These are phyloP conservation scores for Neofusicoccum umdonicola DNA, from an alignment of 2,329 filamentous ascomycete genomes.

Conservation along the genomic window DNA sequence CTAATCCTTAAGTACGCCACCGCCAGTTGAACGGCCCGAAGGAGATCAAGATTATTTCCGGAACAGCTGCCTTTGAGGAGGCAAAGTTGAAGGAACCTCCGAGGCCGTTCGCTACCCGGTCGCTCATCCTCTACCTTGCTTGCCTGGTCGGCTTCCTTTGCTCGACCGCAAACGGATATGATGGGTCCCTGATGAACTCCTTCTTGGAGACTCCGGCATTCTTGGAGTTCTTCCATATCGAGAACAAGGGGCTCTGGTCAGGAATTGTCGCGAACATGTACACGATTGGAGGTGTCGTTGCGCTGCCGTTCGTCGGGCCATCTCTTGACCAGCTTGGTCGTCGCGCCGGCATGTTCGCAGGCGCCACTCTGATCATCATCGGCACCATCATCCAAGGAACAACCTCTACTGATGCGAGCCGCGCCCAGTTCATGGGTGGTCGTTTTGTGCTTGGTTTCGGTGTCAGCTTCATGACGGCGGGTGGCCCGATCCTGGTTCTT, in stretches of 20 bases:
- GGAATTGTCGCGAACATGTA: constrained; percentile 52
- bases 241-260: constrained; percentile 39
- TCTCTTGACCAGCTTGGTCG: constrained; percentile 44
- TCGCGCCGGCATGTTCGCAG: constrained; percentile 55
- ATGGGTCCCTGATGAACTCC: constrained; percentile 49
- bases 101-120: constrained; percentile 20
- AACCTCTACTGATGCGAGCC: constrained; percentile 31
- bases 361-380: constrained; percentile 51
- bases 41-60: constrained; percentile 46
- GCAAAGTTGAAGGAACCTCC: constrained; percentile 55
- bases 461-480: constrained; percentile 58
- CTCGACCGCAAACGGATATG: constrained; percentile 45
- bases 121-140: constrained; percentile 27
- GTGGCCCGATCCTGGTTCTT: constrained; percentile 62
- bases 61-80: constrained; percentile 55
- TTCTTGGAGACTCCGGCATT: constrained; percentile 50
- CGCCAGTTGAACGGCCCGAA: background rate
- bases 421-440: constrained; percentile 57
- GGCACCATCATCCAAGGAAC: constrained; percentile 52
- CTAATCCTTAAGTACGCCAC: background rate
- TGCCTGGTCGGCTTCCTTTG: constrained; percentile 19
- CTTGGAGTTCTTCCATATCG: constrained; percentile 43
- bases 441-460: constrained; percentile 64
- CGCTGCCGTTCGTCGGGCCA: constrained; percentile 45
- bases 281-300: constrained; percentile 46